These are phyloP conservation scores for Ogataea ganodermae DNA, from an alignment of 805 yeast species.

Conservation along the genomic window DNA sequence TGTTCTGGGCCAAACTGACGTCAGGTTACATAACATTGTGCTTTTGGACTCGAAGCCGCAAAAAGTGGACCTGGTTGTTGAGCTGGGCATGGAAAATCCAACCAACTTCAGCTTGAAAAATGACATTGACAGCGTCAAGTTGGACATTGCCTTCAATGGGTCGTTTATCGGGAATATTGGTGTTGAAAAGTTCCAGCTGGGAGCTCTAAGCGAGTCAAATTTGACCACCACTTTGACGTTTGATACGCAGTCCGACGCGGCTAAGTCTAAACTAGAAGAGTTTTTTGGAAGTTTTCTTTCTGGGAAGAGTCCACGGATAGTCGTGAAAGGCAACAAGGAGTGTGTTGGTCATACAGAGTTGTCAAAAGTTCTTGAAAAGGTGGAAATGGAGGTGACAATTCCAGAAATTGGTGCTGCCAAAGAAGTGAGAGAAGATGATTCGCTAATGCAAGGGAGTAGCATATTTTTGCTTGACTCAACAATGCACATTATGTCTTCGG, in stretches of 20 bases:
- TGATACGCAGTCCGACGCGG: constrained; percentile 16
- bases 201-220: constrained; percentile 6
- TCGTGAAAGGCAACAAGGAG: constrained; percentile 32
- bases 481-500: constrained; percentile 56
- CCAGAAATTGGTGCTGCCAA: constrained; percentile 27
- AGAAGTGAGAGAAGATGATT: neutral
- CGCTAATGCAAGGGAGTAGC: neutral
- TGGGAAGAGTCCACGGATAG: constrained; percentile 37
- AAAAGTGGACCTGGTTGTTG: constrained; percentile 33
- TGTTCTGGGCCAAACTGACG: constrained; percentile 3
- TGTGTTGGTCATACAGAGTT: constrained; percentile 27
- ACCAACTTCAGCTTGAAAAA: constrained; percentile 31
- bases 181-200: neutral
- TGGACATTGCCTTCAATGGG: constrained; percentile 33
- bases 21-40: constrained; percentile 14
- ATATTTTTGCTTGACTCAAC: constrained; percentile 49
- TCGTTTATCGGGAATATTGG: constrained; percentile 38
- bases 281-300: constrained; percentile 43
- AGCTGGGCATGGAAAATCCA: constrained; percentile 39
- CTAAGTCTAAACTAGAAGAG: constrained; percentile 32
- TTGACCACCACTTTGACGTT: constrained; percentile 27
- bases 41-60: constrained; percentile 34
- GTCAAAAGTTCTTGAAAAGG: constrained; percentile 27
- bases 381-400: constrained; percentile 32
- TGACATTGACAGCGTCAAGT: constrained; percentile 23